These are phyloP conservation scores for Thinopyrum elongatum DNA, from an alignment of 176 grass and related monocot species.

Conservation along the genomic window DNA sequence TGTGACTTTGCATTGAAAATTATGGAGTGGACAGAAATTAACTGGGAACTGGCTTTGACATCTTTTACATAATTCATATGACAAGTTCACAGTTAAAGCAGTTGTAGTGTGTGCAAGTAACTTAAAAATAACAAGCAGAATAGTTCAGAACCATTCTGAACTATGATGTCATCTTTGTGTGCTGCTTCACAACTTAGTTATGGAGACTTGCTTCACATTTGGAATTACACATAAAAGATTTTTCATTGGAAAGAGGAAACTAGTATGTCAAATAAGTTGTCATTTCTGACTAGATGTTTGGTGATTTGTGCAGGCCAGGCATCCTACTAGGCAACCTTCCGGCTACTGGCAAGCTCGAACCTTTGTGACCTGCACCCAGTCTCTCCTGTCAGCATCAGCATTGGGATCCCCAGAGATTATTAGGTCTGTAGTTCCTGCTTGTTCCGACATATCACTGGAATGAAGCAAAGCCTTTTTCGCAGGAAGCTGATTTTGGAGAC, in stretches of 20 bases:
- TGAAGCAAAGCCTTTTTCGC: background rate
- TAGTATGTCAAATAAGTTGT: background rate
- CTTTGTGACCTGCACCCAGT: background rate
- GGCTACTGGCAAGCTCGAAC: background rate
- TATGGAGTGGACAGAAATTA: background rate
- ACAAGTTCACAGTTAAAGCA: background rate
- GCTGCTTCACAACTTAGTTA: background rate
- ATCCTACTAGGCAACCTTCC: background rate
- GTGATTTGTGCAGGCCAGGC: conserved; percentile 32
- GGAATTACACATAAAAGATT: too few species aligned
- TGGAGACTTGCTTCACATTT: too few species aligned
- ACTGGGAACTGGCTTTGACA: background rate
- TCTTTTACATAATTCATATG: background rate
- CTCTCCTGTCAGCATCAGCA: background rate
- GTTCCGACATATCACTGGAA: background rate
- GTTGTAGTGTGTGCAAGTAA: background rate
- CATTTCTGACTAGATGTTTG: background rate
- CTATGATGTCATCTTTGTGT: background rate
- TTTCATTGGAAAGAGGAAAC: too few species aligned
- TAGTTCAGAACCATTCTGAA: background rate
- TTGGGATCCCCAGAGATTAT: background rate
- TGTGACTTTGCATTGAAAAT: background rate
- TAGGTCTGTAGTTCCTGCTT: background rate
- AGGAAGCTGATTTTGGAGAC: conserved; percentile 45
- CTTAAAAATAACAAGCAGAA: background rate